phyloP scores from a whole-genome alignment of 176 grass and related monocot species.

The Avena insularis region DNA sequence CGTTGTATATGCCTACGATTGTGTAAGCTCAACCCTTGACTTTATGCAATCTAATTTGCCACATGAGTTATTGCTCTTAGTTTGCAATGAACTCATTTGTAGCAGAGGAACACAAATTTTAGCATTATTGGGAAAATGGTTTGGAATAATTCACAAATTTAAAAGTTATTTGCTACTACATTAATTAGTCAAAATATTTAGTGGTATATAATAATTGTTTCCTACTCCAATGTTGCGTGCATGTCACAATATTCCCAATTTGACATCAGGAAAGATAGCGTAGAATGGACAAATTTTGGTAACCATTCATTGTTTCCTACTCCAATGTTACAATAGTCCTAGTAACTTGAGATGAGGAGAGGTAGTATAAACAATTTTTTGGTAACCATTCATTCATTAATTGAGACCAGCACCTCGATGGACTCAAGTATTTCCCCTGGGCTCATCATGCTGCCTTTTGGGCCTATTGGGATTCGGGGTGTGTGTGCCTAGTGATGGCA shows the following conservation, averaged over 20 bases:
- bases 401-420: conserved; percentile 10
- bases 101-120: too few species aligned
- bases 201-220: not conserved
- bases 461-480: conserved; percentile 3
- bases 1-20: too few species aligned
- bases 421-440: conserved; percentile 14
- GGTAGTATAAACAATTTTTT: not conserved
- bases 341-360: not conserved
- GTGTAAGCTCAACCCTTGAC: too few species aligned
- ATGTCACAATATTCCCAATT: too few species aligned
- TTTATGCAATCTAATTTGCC: too few species aligned
- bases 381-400: not conserved
- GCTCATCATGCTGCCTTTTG: conserved; percentile 42
- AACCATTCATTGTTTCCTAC: not conserved
- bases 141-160: not conserved
- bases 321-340: not conserved
- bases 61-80: too few species aligned
- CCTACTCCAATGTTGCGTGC: not conserved
- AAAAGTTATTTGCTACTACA: not conserved
- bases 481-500: conserved; percentile 33
- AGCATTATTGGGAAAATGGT: not conserved
- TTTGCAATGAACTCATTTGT: too few species aligned
- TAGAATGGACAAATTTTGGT: too few species aligned
- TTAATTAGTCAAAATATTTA: conserved; percentile 1
- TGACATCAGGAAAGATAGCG: too few species aligned